Conservation (phyloP, 495 filamentous ascomycete species). For the Geopyxis carbonaria region DNA sequence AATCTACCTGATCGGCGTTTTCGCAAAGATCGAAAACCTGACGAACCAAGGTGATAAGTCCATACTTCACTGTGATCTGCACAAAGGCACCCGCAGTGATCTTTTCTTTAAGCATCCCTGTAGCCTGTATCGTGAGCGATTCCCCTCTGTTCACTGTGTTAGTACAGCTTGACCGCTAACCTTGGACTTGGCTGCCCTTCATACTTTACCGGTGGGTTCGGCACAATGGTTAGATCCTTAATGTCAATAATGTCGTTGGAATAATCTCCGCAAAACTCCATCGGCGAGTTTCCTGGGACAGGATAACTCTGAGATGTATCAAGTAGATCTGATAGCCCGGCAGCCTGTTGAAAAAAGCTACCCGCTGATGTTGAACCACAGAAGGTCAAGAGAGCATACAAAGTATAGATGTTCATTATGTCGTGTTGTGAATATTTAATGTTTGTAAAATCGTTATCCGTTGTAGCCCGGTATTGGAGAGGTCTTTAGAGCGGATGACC, state of each 20-base stretch:
- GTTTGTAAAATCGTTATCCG: too few species aligned
- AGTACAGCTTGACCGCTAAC: not conserved
- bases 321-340: conserved; percentile 19
- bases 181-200: not conserved
- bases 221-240: conserved; percentile 56
- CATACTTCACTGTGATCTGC: conserved; percentile 76
- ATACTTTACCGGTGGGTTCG: conserved; percentile 57
- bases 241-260: conserved; percentile 49
- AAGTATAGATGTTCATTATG: too few species aligned
- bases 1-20: conserved; percentile 67
- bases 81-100: conserved; percentile 67
- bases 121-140: conserved; percentile 60
- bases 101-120: conserved; percentile 47
- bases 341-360: conserved; percentile 19
- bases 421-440: too few species aligned
- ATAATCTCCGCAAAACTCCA: conserved; percentile 53
- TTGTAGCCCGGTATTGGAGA: too few species aligned
- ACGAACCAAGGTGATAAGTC: conserved; percentile 72
- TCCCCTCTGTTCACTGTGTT: conserved; percentile 41
- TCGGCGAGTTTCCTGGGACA: conserved; percentile 60
- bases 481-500: too few species aligned
- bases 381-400: conserved; percentile 26
- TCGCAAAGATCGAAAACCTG: conserved; percentile 71
- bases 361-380: conserved; percentile 21
- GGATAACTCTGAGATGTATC: conserved; percentile 16